Evolutionary conservation across 768 basidiomycete genomes (phyloP).

Genomic region (Melanogaster broomeanus): DNA sequence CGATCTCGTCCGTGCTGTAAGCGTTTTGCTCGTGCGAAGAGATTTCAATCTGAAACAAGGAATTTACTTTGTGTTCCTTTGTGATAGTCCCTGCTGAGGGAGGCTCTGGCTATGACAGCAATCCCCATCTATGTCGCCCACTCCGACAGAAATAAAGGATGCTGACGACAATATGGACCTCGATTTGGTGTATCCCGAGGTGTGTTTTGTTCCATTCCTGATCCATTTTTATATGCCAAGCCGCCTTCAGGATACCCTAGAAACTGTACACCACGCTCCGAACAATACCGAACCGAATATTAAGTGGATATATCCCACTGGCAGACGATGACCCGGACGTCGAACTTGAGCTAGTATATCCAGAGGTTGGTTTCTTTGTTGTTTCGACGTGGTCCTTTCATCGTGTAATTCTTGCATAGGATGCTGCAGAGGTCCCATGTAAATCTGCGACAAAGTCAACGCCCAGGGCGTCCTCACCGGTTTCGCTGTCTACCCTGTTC

Average conservation of each 20-base stretch:
- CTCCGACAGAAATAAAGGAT: neutral
- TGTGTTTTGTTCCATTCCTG: neutral
- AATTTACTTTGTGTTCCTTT: neutral
- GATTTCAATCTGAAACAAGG: neutral
- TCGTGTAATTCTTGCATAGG: conserved; percentile 12
- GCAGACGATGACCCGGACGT: neutral
- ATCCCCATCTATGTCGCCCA: neutral
- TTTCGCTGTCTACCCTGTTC: conserved; percentile 3
- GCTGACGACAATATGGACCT: conserved; percentile 5
- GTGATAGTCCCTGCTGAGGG: neutral
- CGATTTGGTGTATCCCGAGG: conserved; percentile 9
- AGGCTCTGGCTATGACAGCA: neutral
- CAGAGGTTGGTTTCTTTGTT: conserved; percentile 15
- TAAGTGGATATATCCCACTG: neutral
- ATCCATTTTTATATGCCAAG: neutral
- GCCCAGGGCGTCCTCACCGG: neutral
- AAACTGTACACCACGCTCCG: neutral
- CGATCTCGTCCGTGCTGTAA: neutral
- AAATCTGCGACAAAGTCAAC: neutral
- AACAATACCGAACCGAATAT: neutral
- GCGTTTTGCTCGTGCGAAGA: neutral
- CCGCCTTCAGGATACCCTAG: neutral
- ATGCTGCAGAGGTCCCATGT: neutral
- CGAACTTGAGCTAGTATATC: conserved; percentile 22
- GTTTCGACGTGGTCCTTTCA: neutral